phyloP scores from a whole-genome alignment of 139 green algal genomes.

The Chlamydomonas schloesseri region DNA sequence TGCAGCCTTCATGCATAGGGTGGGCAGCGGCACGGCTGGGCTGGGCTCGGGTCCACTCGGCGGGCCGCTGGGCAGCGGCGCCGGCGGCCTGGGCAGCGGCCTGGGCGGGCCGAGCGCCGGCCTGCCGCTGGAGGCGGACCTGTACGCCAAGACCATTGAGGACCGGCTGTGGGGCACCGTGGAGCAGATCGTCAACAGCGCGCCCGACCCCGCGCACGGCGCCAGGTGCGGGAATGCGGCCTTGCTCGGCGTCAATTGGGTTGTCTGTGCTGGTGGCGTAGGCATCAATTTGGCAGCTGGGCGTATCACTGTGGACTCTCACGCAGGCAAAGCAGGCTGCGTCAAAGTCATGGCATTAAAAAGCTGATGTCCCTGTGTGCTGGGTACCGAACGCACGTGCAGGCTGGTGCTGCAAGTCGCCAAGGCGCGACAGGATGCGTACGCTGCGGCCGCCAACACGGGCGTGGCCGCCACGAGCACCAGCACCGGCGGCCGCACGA shows the following conservation, averaged over 20 bases:
- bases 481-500: background rate
- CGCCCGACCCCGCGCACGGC: background rate
- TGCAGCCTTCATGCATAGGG: background rate
- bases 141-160: conserved; percentile 32
- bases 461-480: background rate
- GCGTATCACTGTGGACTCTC: background rate
- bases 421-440: conserved; percentile 25
- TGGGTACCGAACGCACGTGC: background rate
- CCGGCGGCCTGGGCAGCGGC: no score
- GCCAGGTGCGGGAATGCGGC: background rate
- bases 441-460: background rate
- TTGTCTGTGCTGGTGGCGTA: no score
- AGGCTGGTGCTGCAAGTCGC: conserved; percentile 37
- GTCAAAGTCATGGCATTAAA: background rate
- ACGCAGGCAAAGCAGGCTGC: background rate
- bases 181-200: conserved; percentile 39
- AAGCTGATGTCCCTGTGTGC: background rate
- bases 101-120: no score
- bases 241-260: background rate
- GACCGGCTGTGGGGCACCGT: conserved; percentile 41
- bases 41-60: no score
- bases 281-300: background rate
- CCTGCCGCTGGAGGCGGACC: conserved; percentile 3
- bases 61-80: no score
- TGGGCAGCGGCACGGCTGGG: no score